Conservation (phyloP, 495 filamentous ascomycete genomes). For the Tuber brumale region DNA sequence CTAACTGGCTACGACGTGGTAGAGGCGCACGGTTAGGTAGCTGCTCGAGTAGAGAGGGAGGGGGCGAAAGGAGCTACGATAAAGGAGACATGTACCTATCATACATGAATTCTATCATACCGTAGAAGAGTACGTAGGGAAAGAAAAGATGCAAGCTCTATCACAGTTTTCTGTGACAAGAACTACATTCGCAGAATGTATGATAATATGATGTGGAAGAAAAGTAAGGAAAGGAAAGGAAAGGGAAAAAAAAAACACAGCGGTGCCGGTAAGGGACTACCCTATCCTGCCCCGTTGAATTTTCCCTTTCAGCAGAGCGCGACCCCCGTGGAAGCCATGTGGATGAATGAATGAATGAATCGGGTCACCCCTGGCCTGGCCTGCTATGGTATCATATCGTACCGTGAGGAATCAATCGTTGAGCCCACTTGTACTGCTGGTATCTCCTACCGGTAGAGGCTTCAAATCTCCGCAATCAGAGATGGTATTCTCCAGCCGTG, state of each 20-base stretch:
- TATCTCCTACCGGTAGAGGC: too few relatives aligned
- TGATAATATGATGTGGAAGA: background rate
- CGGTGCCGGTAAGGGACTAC: background rate
- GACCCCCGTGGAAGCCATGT: background rate
- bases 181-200: background rate
- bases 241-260: background rate
- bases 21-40: background rate
- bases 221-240: background rate
- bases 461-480: too few relatives aligned
- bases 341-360: background rate
- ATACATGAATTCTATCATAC: background rate
- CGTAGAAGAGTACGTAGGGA: background rate
- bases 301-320: background rate
- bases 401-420: background rate
- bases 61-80: background rate
- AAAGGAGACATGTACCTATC: background rate
- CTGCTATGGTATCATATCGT: background rate
- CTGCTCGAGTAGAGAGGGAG: background rate
- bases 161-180: conserved; percentile 1
- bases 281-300: background rate
- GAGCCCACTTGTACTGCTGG: background rate
- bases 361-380: background rate
- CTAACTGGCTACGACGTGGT: background rate
- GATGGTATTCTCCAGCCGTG: too few relatives aligned
- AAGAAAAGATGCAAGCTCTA: background rate